Evolutionary conservation across 495 filamentous ascomycete species (phyloP), one percentile per base, ranked within the genome.

Genomic region (Tetracladium setigerum): DNA sequence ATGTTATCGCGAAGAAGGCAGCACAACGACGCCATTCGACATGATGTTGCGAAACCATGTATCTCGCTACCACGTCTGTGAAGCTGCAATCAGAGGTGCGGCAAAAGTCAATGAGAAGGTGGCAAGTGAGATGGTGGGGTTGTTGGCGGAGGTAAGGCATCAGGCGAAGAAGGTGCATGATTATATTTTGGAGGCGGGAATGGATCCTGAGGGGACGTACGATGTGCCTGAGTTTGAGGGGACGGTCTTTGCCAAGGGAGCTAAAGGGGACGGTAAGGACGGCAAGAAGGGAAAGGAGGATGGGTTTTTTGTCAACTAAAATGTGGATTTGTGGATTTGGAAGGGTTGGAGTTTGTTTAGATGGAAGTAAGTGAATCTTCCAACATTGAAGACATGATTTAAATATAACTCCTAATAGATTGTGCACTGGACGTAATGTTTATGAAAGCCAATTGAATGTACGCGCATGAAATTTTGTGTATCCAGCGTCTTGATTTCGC

Each of bases 1-100:
- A n/a, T 79, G 78, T 4, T 88, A 89, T 53, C 68, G 67, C 0
- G 84, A 87, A 59, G 82, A 87, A 57, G 84, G 84, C 4, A 78
- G 68, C 43, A 87, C 81, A 0, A 87, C 82, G 0, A 87, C 81
- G 9, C 83, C 81, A 5, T 84, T 86, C 53, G 78, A 86, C 47
- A 87, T 86, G 83, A 79, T 86, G 81, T 62, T 86, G 10, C 57
- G 73, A 32, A 89, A 87, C 46, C 53, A 69, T 13, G 78, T 82
- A 10, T 80, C 72, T 5, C 62, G 82, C 36, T 87, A 73, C 54
- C 74, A 85, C 59, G 71, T 86, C 39, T 78, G 75, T 3, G 65
- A 76, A 55, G 54, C 70, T 15, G 84, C 83, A 22, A 50, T 87
- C 30, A 58, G 55, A 13, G 73, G 74, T 9, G 76, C 58, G 0